Evolutionary conservation across 2,329 filamentous ascomycete genomes (phyloP), one percentile per base, ranked within the genome.

Genomic region (Pseudocercospora pini-densiflorae): DNA sequence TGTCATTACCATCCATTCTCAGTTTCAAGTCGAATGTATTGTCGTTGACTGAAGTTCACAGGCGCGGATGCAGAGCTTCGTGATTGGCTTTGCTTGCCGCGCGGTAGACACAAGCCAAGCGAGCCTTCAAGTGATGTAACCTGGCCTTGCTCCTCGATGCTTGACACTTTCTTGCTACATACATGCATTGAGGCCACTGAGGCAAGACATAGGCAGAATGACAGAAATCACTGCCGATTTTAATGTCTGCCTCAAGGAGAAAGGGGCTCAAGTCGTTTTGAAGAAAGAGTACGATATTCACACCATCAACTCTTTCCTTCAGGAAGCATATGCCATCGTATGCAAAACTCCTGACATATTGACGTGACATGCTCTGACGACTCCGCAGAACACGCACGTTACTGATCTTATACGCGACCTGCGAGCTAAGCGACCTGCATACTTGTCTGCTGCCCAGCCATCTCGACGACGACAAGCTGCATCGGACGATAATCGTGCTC

Each of bases 311-410:
- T 91, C 91, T 74, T 99, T 98, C 77, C 83, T 98, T 36, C 93
- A 94, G 77, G 94, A 98, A 81, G 95, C 95, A 61, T 95, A 97
- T 81, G 88, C 91, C 77, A 97, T 98, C 79, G 94, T 96, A 82
- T 10, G 74, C 24, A 47, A 43, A 27, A n/a, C 47, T 75, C 86
- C 59, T 69, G 72, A 70, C 68, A 70, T 60, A 64, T 36, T 53
- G 55, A 61, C 61, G 59, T 43, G 27, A 43, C 33, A 49, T 31
- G 60, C 55, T 63, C 74, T 78, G 70, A 74, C 75, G 66, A 73
- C 14, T 65, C 8, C 51, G 19, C 75, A 97, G 93, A 95, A 97
- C 77, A 87, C 89, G 7, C 93, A 96, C 77, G 96, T 98, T 68
- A 81, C 87, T 68, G 92, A 90, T 59, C 88, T 99, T 40, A 89